Evolutionary conservation across 2,329 filamentous ascomycete genomes (phyloP).

Genomic region (Anthostomella pinea): DNA sequence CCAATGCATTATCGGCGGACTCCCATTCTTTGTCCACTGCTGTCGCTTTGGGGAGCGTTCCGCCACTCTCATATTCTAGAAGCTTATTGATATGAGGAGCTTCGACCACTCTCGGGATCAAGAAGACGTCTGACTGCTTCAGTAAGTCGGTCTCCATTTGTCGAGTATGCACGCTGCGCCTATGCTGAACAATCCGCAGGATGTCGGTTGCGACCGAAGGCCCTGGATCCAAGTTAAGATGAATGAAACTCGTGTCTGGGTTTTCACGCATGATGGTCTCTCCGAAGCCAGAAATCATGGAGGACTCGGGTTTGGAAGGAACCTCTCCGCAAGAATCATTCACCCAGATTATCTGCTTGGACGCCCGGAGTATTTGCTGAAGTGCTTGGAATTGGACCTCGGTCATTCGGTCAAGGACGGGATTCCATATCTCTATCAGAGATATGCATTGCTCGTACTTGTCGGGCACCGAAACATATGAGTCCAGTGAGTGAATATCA

Average conservation of each 20-base stretch:
- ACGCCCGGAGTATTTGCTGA: neutral
- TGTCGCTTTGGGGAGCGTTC: neutral
- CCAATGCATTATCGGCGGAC: neutral
- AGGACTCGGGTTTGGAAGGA: neutral
- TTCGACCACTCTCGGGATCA: conserved; percentile 2
- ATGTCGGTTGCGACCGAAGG: neutral
- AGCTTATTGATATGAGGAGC: conserved; percentile 2
- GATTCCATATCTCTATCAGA: neutral
- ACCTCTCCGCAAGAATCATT: neutral
- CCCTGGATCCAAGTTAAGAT: conserved; percentile 1
- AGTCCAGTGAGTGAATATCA: neutral
- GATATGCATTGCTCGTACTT: conserved; percentile 2
- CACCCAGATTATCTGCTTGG: conserved; percentile 1
- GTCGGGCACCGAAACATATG: neutral
- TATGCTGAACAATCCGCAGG: neutral
- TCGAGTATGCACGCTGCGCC: neutral
- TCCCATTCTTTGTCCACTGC: neutral
- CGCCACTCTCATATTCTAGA: neutral
- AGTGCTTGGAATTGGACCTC: neutral
- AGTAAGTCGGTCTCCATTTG: conserved; percentile 1
- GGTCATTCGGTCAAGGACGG: neutral
- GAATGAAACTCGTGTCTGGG: neutral
- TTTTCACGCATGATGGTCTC: conserved; percentile 3
- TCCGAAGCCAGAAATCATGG: conserved; percentile 2
- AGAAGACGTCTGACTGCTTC: neutral